phyloP scores from a whole-genome alignment of 441 rosid species.

The Euphorbia celastroides region DNA sequence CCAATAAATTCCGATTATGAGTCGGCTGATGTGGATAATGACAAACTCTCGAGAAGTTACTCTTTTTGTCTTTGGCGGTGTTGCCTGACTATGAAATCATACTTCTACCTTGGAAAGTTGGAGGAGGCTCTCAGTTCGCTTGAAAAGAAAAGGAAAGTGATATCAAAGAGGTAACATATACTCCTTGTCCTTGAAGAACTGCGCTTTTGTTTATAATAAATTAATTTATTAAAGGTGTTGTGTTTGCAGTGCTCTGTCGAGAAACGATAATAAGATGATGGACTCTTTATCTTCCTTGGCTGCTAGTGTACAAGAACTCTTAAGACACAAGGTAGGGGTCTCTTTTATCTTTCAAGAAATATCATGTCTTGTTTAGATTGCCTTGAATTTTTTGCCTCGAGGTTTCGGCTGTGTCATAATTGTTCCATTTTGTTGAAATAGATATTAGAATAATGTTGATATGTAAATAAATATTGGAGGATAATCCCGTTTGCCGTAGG shows the following conservation, averaged over 20 bases:
- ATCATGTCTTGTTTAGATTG: neutral
- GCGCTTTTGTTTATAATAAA: constrained; percentile 3
- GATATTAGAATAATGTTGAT: neutral
- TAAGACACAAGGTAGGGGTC: constrained; percentile 61
- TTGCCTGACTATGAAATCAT: constrained; percentile 55
- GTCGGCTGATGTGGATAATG: constrained; percentile 29
- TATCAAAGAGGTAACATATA: constrained; percentile 38
- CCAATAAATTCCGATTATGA: constrained; percentile 21
- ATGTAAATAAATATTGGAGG: neutral
- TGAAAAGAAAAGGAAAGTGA: constrained; percentile 52
- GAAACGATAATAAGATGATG: constrained; percentile 37
- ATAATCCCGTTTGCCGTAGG: constrained; percentile 2
- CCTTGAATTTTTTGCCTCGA: neutral
- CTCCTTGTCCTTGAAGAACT: neutral
- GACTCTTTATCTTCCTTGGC: constrained; percentile 56
- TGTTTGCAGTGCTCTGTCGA: constrained; percentile 22
- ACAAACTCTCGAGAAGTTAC: constrained; percentile 32
- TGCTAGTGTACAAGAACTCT: constrained; percentile 55
- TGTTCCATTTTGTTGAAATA: neutral
- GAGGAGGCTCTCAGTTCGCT: constrained; percentile 73
- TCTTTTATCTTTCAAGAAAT: constrained; percentile 15
- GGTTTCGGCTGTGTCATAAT: neutral
- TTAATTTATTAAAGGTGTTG: constrained; percentile 18
- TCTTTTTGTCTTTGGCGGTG: constrained; percentile 64
- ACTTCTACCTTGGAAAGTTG: constrained; percentile 76